Base-by-base conservation (phyloP, 2,329 filamentous ascomycete genomes). In the Thermochaetoides dissita region DNA sequence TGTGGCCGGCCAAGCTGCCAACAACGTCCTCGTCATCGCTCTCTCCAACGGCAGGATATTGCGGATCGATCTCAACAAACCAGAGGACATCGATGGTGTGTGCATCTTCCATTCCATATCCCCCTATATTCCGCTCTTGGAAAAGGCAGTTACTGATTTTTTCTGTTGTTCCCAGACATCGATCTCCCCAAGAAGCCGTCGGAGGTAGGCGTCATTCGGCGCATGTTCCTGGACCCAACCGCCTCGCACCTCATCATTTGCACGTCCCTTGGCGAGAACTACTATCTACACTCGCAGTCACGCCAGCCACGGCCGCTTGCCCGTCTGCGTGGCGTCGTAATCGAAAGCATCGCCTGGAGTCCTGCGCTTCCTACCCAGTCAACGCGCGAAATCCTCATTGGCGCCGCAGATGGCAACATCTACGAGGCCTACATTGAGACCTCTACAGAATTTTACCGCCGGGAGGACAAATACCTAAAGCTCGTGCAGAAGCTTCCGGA, bases 371-470 rank as follows among this genome's bases (percentile, higher is more conserved):
- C 91, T 5, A 96, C 89, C 7, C 85, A 88, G 3, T 94, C 87
- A 2, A 98, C 91, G 3, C 74, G 91, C 44, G 91, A 98, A 67
- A 96, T 98, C 33, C 67, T 98, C 7, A 64, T 98, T 30, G 91
- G 91, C 31, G 81, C 87, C 8, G 78, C 84, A n/a, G 91, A 96
- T 62, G 91, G 91, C 28, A 91, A 86, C 59, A 76, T 98, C 30
- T 96, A 94, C 63, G 91, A 98, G 63, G 81, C 81, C 11, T 96
- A 86, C 55, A 89, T 98, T 56, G 91, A 98, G 61, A 87, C 87
- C 3, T 84, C 86, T 10, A 87, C 82, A 38, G 91, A 96, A 59
- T 95, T 95, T 63, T 96, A 95, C 63, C 76, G 86, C 51, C 83
- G 89, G 57, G 88, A 96, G 61, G 91, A 98, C 59, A 87, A 86